Conservation (phyloP, 768 basidiomycete genomes). For the Leucocoprinus sp. region DNA sequence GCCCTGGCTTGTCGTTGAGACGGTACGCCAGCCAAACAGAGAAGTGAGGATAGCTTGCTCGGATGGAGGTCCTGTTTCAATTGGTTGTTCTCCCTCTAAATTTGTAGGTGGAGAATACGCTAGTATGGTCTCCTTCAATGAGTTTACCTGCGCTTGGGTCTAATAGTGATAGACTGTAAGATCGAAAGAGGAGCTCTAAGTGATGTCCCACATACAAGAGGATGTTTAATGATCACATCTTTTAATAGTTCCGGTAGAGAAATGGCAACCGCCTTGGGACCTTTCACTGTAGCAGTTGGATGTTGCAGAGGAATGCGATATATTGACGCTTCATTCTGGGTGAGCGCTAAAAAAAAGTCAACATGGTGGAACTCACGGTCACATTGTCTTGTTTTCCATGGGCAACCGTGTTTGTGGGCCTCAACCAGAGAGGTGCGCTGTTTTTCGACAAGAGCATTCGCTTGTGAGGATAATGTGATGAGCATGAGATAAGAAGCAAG, state of each 20-base stretch:
- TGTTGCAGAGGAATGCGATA: slow-evolving; percentile 69
- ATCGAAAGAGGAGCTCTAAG: no score
- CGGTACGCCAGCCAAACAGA: slow-evolving; percentile 44
- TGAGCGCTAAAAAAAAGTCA: not conserved
- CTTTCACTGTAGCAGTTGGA: slow-evolving; percentile 52
- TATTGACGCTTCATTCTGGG: slow-evolving; percentile 40
- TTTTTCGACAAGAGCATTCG: slow-evolving; percentile 64
- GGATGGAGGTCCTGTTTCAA: slow-evolving; percentile 21
- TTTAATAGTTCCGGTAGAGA: slow-evolving; percentile 44
- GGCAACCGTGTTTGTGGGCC: slow-evolving; percentile 74
- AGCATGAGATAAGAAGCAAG: slow-evolving; percentile 13
- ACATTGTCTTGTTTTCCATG: slow-evolving; percentile 77
- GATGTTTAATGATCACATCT: slow-evolving; percentile 58
- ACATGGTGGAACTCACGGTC: slow-evolving; percentile 46
- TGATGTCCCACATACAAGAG: slow-evolving; percentile 45
- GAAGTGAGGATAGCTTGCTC: slow-evolving; percentile 36
- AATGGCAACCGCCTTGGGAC: slow-evolving; percentile 48
- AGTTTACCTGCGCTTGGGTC: slow-evolving; percentile 50
- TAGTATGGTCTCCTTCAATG: slow-evolving; percentile 39
- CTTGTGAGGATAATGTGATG: slow-evolving; percentile 27
- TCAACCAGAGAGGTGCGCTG: slow-evolving; percentile 58
- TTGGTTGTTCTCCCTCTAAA: slow-evolving; percentile 13
- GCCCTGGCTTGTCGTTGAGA: slow-evolving; percentile 23
- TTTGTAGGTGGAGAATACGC: slow-evolving; percentile 21
- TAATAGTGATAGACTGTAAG: slow-evolving; percentile 22